Conservation (phyloP, 768 basidiomycete species). For the Mycena rosella region DNA sequence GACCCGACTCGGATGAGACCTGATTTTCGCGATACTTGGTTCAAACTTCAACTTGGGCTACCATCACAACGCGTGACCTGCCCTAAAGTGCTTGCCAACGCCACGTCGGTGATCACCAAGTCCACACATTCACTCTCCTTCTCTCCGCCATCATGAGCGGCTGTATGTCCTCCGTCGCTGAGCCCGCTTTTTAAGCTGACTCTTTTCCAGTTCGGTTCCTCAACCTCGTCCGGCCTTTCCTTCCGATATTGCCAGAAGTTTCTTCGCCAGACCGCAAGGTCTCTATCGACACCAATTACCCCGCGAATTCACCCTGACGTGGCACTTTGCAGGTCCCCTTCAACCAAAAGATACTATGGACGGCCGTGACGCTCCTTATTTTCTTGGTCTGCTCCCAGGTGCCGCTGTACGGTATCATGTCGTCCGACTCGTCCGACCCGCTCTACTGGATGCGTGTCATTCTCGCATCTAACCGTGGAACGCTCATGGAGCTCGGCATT, state of each 20-base stretch:
- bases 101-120: no score
- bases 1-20: no score
- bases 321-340: constrained; percentile 81
- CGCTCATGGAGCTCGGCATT: constrained; percentile 99
- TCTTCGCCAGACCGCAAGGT: constrained; percentile 73
- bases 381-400: constrained; percentile 99
- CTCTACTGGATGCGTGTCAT: constrained; percentile 99
- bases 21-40: no score
- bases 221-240: constrained; percentile 97
- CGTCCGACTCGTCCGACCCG: constrained; percentile 98
- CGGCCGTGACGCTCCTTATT: constrained; percentile 98
- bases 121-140: no score
- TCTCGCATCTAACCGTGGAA: constrained; percentile 97
- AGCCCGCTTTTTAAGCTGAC: no score
- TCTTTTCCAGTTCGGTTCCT: no score
- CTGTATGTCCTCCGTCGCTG: no score
- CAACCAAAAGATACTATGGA: constrained; percentile 99
- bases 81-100: no score
- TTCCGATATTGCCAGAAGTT: constrained; percentile 96
- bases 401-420: constrained; percentile 99
- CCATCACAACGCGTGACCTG: no score
- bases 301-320: constrained; percentile 12
- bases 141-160: constrained; percentile 85
- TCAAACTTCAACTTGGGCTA: no score
- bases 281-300: no score